Evolutionary conservation across 805 yeast species (phyloP), one percentile per base, ranked within the genome.

Genomic region (Candida maltosa): DNA sequence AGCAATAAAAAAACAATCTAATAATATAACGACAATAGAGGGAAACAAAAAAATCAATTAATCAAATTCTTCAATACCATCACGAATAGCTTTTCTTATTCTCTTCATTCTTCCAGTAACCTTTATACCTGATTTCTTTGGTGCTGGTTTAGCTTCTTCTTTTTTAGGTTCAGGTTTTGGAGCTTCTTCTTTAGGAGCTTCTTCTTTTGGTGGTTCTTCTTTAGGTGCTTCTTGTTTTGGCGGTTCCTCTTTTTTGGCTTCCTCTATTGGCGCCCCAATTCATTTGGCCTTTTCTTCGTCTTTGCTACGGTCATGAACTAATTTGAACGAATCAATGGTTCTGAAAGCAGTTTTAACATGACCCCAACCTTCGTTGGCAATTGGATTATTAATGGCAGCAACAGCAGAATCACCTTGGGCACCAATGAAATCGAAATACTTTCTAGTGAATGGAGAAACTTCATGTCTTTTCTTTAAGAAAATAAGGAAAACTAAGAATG

Each of bases 391-490:
- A 5, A 50, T 37, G 18, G 47, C 40, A 50, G 51, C 55, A 34
- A 63, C 58, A 12, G 47, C 31, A n/a, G 50, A 49, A 37, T 66
- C 71, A 35, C 61, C 44, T 35, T 48, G 50, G 31, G 83, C 80
- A 58, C 85, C 94, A 66, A 82, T 66, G 34, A 71, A 66, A 63
- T 83, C 78, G 54, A 87, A 67, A 21, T 78, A 79, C 43, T 74
- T 65, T 60, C 86, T 80, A 37, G 87, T 82, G 64, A 78, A 80
- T 20, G 76, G 66, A 3, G 93, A 83, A 46, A 78, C 79, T 54
- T 87, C 94, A 54, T 70, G 85, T 59, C 95, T 77, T 38, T 83
- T 58, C 59, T 85, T 85, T 60, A 87, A 69, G 64, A 89, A 89
- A 9, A 76, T 38, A 9, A 75, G 53, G 53, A 78, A 83, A 7